These are phyloP conservation scores for Penicillium sp. DNA, from an alignment of 2,329 filamentous ascomycete species.

Conservation along the genomic window DNA sequence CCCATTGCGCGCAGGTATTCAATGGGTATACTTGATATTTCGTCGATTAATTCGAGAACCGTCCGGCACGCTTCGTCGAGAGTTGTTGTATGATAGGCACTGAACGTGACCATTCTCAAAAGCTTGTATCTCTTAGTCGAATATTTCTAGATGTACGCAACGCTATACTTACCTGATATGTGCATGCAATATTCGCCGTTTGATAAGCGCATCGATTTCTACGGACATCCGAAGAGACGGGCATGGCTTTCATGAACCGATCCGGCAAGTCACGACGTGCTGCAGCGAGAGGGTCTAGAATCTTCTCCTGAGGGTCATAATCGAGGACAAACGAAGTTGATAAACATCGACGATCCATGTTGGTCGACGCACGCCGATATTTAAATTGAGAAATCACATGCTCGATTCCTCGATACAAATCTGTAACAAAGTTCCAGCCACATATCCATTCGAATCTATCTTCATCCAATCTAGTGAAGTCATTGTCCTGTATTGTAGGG, in stretches of 20 bases:
- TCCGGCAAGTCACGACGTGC: slow-evolving; percentile 1
- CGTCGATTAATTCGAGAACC: slow-evolving; percentile 6
- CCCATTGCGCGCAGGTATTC: slow-evolving; percentile 7
- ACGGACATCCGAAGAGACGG: neutral
- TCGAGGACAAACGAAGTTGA: slow-evolving; percentile 5
- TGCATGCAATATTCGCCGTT: slow-evolving; percentile 7
- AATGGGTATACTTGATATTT: slow-evolving; percentile 10
- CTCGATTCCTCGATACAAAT: slow-evolving; percentile 7
- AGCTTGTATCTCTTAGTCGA: neutral
- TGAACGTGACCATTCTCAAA: slow-evolving; percentile 4
- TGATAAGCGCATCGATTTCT: slow-evolving; percentile 3
- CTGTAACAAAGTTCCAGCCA: slow-evolving; percentile 7
- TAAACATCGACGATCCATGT: neutral
- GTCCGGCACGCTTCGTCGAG: slow-evolving; percentile 7
- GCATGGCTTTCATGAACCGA: slow-evolving; percentile 3
- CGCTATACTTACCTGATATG: neutral
- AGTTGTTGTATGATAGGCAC: slow-evolving; percentile 6
- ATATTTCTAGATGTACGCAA: neutral
- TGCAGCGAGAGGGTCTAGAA: slow-evolving; percentile 5
- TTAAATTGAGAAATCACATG: slow-evolving; percentile 5
- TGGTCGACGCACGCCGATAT: neutral
- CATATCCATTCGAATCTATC: slow-evolving; percentile 1
- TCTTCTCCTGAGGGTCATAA: slow-evolving; percentile 5
- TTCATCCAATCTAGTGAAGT: neutral
- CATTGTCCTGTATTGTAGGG: slow-evolving; percentile 1